These are phyloP conservation scores for Herpetospermum pedunculosum DNA, from an alignment of 306 rosid species.

Conservation along the genomic window DNA sequence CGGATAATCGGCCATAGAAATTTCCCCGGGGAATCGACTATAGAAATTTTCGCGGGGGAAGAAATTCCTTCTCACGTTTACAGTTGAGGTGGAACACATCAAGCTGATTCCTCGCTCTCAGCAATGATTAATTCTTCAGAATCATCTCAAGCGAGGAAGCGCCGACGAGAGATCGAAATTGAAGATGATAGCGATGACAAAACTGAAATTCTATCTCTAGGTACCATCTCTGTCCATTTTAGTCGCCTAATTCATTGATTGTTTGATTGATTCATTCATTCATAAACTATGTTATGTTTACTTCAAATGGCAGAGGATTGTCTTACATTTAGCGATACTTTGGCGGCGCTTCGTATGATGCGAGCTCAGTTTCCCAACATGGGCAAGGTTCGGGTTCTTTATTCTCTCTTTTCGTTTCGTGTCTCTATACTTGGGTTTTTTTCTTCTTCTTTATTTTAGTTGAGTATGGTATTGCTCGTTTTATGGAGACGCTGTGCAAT, in stretches of 20 bases:
- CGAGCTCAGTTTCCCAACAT: slow-evolving; percentile 73
- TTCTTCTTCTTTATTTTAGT: neutral
- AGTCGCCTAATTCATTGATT: neutral
- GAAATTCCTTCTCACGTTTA: neutral
- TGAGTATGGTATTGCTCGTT: neutral
- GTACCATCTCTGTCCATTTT: neutral
- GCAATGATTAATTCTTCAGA: slow-evolving; percentile 3
- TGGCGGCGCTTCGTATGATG: slow-evolving; percentile 84
- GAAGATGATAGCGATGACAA: slow-evolving; percentile 10
- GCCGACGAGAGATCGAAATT: slow-evolving; percentile 20
- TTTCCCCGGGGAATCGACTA: no score
- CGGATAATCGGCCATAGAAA: no score
- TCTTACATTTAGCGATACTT: slow-evolving; percentile 66
- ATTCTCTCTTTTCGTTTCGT: neutral
- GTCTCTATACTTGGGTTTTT: neutral
- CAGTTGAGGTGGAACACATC: neutral
- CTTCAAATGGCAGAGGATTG: slow-evolving; percentile 44
- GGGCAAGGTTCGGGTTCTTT: slow-evolving; percentile 35
- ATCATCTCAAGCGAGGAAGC: slow-evolving; percentile 25
- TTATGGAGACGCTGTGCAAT: no score
- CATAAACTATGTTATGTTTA: neutral
- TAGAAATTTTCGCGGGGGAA: no score
- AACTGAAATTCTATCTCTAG: slow-evolving; percentile 20
- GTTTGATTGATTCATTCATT: no score
- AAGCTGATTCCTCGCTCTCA: neutral